Evolutionary conservation across 129 eudicot species (phyloP), one percentile per base, ranked within the genome.

Genomic region (Tagetes erecta): DNA sequence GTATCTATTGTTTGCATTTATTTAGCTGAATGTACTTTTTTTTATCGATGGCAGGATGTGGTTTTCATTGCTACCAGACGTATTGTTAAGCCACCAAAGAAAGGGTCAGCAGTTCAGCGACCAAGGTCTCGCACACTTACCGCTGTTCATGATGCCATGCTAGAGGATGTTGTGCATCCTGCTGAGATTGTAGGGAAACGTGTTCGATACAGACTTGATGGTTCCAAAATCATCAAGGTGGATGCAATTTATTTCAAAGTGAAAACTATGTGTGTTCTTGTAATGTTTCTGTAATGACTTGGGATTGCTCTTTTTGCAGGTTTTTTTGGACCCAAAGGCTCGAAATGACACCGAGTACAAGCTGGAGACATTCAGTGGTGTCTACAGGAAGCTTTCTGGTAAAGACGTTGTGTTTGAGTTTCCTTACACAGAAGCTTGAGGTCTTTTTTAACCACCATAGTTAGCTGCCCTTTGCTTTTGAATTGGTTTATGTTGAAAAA

Each of bases 331-430:
- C 80, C 96, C 96, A 39, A 89, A 89, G 81, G 89, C 86, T 20
- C 84, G 89, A 0, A 89, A 89, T 44, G 87, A 89, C 69, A 89
- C 96, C 7, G 96, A 89, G 84, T 89, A 89, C 96, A 89, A 89
- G 83, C 78, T 89, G 78, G 96, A 89, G 80, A 86, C 96, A 3
- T 89, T 83, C 72, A 67, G 89, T 31, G 92, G 85, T 33, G 96
- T 89, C 27, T 89, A 89, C 87, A 84, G 91, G 87, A 89, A 86
- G 83, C 96, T 89, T 59, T 89, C 91, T 0, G 96, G 96, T 20
- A 89, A 89, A 80, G 96, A 89, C 38, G 96, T 89, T 42, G 87
- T 89, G 33, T 89, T 89, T 39, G 96, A 89, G 67, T 89, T 80
- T 81, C 96, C 96, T 3, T 41, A 57, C 5, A 57, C 86, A 1